A percentile compares a stretch with the other conserved stretches of the same genome.
phyloP scores from a whole-genome alignment of 441 rosid species.

The Erodium trifolium region DNA sequence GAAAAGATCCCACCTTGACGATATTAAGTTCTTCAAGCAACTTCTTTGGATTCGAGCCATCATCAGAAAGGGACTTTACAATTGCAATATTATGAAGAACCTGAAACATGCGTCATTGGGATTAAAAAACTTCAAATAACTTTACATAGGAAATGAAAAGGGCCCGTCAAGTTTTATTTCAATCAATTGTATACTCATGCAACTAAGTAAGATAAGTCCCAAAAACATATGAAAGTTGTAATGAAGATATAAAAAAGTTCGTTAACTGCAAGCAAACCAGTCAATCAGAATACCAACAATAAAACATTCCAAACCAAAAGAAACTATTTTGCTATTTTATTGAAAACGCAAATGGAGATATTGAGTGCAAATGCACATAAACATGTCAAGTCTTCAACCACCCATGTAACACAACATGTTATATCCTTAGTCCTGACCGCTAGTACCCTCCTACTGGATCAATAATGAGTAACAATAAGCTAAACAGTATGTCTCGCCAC shows the following conservation, averaged over 20 bases:
- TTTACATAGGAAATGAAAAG: background rate
- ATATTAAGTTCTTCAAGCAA: conserved; percentile 57
- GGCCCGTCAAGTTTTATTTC: background rate
- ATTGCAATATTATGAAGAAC: conserved; percentile 91
- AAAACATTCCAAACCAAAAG: no score
- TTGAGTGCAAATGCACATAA: background rate
- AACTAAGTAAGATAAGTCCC: background rate
- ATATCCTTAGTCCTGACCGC: background rate
- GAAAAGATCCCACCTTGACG: conserved; percentile 50
- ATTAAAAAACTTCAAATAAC: conserved; percentile 12
- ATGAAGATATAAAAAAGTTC: no score
- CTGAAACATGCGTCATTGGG: conserved; percentile 28
- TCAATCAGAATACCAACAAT: no score
- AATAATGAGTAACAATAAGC: background rate
- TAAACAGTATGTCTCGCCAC: background rate
- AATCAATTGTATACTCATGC: background rate
- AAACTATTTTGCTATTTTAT: no score
- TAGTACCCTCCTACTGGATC: background rate
- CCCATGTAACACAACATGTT: background rate
- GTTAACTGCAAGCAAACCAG: no score
- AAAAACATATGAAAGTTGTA: no score
- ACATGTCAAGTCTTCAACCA: background rate
- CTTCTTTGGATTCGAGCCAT: conserved; percentile 68
- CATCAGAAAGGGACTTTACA: conserved; percentile 59
- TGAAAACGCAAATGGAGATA: background rate